These are phyloP conservation scores for Cyclostephanos invisitatus DNA, from an alignment of 108 stramenopile genomes.

Conservation along the genomic window DNA sequence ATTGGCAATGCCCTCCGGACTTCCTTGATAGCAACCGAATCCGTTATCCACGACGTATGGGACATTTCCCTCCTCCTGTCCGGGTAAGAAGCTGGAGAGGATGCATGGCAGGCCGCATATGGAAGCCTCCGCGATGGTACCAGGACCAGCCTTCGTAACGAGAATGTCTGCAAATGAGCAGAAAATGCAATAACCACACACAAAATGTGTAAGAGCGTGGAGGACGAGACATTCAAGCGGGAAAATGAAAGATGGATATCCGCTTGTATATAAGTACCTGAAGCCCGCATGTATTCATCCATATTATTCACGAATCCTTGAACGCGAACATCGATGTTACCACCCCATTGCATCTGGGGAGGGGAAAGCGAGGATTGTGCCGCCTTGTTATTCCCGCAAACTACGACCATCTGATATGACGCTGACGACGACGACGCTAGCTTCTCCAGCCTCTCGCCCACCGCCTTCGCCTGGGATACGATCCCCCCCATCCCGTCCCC, in stretches of 20 bases:
- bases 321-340: slow-evolving; percentile 57
- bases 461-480: slow-evolving; percentile 70
- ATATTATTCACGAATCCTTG: slow-evolving; percentile 95
- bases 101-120: slow-evolving; percentile 94
- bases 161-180: slow-evolving; percentile 58
- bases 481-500: slow-evolving; percentile 97
- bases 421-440: slow-evolving; percentile 27
- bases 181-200: slow-evolving; percentile 18
- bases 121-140: slow-evolving; percentile 95
- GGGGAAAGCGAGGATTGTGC: slow-evolving; percentile 56
- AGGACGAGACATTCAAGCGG: slow-evolving; percentile 14
- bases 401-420: slow-evolving; percentile 85
- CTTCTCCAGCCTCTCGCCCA: slow-evolving; percentile 60
- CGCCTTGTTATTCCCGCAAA: slow-evolving; percentile 92
- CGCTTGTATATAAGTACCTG: slow-evolving; percentile 9
- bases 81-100: slow-evolving; percentile 89
- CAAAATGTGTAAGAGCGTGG: slow-evolving; percentile 38
- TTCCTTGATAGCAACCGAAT: slow-evolving; percentile 85
- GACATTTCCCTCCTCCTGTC: slow-evolving; percentile 96
- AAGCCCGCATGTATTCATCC: slow-evolving; percentile 95
- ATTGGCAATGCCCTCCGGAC: slow-evolving; percentile 79
- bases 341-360: slow-evolving; percentile 49
- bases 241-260: too few species aligned
- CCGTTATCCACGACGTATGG: slow-evolving; percentile 88
- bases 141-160: slow-evolving; percentile 94